Base-by-base conservation (phyloP, 2,329 filamentous ascomycete genomes). In the Ilyonectria destructans region DNA sequence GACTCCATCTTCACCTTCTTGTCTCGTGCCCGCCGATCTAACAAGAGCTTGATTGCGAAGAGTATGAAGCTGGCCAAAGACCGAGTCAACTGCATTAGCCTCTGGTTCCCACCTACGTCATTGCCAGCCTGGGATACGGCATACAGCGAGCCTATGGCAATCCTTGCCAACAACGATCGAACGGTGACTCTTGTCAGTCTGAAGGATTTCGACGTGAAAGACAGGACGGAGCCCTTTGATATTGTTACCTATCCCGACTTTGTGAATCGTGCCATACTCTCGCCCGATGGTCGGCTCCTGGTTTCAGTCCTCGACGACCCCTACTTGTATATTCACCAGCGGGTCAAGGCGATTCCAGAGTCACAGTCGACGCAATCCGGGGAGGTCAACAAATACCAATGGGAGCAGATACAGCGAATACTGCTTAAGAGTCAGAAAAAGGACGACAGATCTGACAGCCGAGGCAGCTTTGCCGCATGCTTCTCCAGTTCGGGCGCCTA, bases 241-340 rank as follows among this genome's bases (percentile, higher is more conserved):
- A 87, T 91, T 49, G 84, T 98, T 60, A 86, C 89, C 4, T 92
- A 97, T 71, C 92, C 93, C 6, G 93, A 96, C 77, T 93, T 91
- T 71, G 96, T 98, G 84, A 99, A 99, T 76, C 94, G 97, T 77
- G 94, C 95, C 37, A 90, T 95, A n/a, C 91, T 99, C 59, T 98
- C 96, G 7, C 96, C 96, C 0, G 93, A 98, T 78, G 96, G 95
- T 1, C 88, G 87, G 21, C 82, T 96, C 12, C 85, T 98, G 21
- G 88, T 95, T 6, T 93, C 95, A 2, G 93, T 98, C 49, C 93
- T 96, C 46, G 96, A 99, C 78, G 92, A 95, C 75, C 92, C 94
- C 1, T 93, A 90, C 71, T 89, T 96, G 21, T 98, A 96, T 80
- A 91, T 98, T 71, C 96, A 97, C 79, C 84, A 89, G 71, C 86